Base-by-base conservation (phyloP, 1,139 yeast genomes). In the Debaryomyces sp. region DNA sequence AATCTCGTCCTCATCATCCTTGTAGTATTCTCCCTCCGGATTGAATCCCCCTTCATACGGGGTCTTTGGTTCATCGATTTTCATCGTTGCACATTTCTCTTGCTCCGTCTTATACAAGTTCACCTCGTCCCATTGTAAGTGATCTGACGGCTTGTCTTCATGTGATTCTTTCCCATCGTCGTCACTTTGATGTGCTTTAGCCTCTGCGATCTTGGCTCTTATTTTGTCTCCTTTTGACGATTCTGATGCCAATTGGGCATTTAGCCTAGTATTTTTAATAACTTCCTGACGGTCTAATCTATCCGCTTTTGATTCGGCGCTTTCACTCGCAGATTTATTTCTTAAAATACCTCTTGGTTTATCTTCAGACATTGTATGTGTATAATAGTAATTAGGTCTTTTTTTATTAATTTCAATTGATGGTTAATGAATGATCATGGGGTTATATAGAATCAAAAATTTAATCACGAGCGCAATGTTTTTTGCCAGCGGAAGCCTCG, bases 11-110 rank as follows among this genome's bases (percentile, higher is more conserved):
- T 84, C 87, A 54, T 85, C 92, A 2, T 80, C 80, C 54, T 82
- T 78, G 63, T 91, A 91, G 63, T 92, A 95, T 57, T 92, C 97
- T 10, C 84, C 81, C 50, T 82, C 80, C 2, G 95, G 96, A 58
- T 89, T 88, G 40, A 89, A 88, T 0, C 97, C 96, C 18, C 96
- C 96, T 63, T 89, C 96, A 63, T 88, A 94, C 3, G 99, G 99
- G 2, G 99, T 94, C 73, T 94, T 94, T 33, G 99, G 99, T 67
- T 94, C 99, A 59, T 90, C 96, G 45, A 94, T 91, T 66, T 83
- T 81, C 92, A 87, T 87, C 39, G 89, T 85, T 30, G 92, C 82
- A 27, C 79, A 70, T 63, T 86, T 84, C 57, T 85, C 89, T 60
- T 80, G 85, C 62, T 87, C 94, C 17, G 87, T 78, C 50, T 81